Base-by-base conservation (phyloP, 805 yeast species). In the Kodamaea hsintzibuensis region DNA sequence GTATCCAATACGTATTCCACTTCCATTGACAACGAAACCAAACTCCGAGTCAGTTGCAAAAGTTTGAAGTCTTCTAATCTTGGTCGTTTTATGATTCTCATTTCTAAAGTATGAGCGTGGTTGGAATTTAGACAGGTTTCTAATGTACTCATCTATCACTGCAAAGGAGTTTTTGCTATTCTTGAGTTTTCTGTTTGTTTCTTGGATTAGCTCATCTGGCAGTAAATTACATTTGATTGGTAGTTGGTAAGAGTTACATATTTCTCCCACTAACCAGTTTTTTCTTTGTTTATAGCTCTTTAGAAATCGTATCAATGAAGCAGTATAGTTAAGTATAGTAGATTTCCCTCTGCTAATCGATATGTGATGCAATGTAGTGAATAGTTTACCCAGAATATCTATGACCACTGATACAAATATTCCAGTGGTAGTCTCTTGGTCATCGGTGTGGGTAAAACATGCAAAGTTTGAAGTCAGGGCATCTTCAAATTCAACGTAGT, bases 101-200 rank as follows among this genome's bases (percentile, higher is more conserved):
- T 38, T 50, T n/a, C 35, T 40, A 37, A 42, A 50, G 42, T 50
- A 50, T 12, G 22, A 27, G 40, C 12, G 38, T 5, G 49, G 45
- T 16, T 44, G 43, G 27, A 22, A 17, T 40, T 17, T 47, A 2
- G 40, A 16, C 44, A 40, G 44, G 25, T 19, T 17, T 19, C 50
- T 10, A 17, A 50, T 30, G 53, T 44, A 50, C 38, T 35, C 39
- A 22, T 50, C 47, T 7, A 50, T 43, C 37, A 44, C 53, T 13
- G 27, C 18, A 2, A 18, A n/a, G 3, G 53, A 44, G 30, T 43
- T 38, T 8, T 30, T 44, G 8, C 47, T 37, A 17, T 17, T 38
- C 22, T 43, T 14, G 5, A 50, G 45, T 14, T 16, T 19, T 33
- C 38, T 35, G 45, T 50, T 50, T 19, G 45, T 22, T 8, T 35